Base-by-base conservation (phyloP, 768 basidiomycete species). In the Pseudohyphozyma bogoriensis region DNA sequence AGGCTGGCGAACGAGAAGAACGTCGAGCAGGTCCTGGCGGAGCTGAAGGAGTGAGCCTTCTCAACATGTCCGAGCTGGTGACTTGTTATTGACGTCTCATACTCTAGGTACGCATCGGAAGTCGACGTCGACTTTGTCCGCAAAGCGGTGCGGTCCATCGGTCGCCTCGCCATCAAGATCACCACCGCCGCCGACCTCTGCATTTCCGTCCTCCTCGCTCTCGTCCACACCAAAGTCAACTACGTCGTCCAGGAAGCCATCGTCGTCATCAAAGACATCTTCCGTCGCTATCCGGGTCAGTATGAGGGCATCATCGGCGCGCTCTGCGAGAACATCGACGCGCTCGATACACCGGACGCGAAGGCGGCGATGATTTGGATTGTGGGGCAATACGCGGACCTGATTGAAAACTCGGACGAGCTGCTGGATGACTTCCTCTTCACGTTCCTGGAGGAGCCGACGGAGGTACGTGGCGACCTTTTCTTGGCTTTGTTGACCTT, bases 351-450 rank as follows among this genome's bases (percentile, higher is more conserved):
- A 70, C 86, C 95, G 0, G 95, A 99, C 74, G 85, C 92, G 26
- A 97, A 97, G 72, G 86, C 93, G 3, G 85, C 91, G 13, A 95
- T 99, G 83, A 82, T 99, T 35, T 99, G 95, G 95, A 89, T 97
- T 70, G 76, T 97, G 37, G 95, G 95, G 0, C 90, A 99, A 75
- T 97, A 90, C 70, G 87, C 95, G 35, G 82, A 97, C 73, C 81
- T 85, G 68, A 97, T 99, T 60, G 89, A 95, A 65, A 96, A 97
- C 69, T 87, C 85, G 12, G 91, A 96, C 70, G 92, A 97, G 67
- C 78, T 99, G 58, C 77, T 99, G 72, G 95, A 99, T 69, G 93
- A 93, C 65, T 77, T 93, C 37, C 75, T 88, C 49, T 89, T 86
- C 70, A 84, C 82, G 2, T 97, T 95, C 76, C 73, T 89, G 70